Percentiles rank a stretch among this genome's conserved stretches.
Evolutionary conservation across 805 yeast species (phyloP).

Genomic region (Candida fluviatilis): DNA sequence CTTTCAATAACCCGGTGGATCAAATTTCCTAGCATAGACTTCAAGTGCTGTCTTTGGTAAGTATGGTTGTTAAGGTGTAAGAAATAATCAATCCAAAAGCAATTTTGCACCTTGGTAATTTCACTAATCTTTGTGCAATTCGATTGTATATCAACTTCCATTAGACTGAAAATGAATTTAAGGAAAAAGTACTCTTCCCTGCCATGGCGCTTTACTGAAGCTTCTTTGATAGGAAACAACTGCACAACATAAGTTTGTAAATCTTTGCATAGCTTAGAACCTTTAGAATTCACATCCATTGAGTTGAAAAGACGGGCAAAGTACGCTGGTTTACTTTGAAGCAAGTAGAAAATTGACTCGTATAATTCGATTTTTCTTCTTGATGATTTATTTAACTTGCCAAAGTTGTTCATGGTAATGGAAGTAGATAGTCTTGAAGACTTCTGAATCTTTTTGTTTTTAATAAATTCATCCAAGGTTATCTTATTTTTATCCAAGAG

Average conservation of each 20-base stretch:
- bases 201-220: constrained; percentile 30
- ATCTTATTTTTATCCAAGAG: constrained; percentile 76
- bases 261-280: constrained; percentile 16
- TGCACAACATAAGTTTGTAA: constrained; percentile 19
- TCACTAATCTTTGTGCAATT: constrained; percentile 28
- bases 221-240: constrained; percentile 30
- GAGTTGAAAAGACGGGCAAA: constrained; percentile 51
- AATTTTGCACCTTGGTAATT: constrained; percentile 30
- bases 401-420: constrained; percentile 18
- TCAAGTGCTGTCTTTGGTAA: constrained; percentile 44
- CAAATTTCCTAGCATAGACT: constrained; percentile 34
- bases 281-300: constrained; percentile 22
- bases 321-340: constrained; percentile 81
- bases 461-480: constrained; percentile 66
- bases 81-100: constrained; percentile 45
- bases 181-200: constrained; percentile 72
- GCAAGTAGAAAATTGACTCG: constrained; percentile 72
- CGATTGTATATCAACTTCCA: constrained; percentile 37
- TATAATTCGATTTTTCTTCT: constrained; percentile 58
- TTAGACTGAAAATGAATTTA: constrained; percentile 48
- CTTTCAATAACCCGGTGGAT: constrained; percentile 39
- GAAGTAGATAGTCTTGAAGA: constrained; percentile 15
- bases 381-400: constrained; percentile 35
- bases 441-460: constrained; percentile 33
- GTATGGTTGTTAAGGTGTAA: constrained; percentile 43